Evolutionary conservation across 495 filamentous ascomycete species (phyloP).

Genomic region (Podospora sp.): DNA sequence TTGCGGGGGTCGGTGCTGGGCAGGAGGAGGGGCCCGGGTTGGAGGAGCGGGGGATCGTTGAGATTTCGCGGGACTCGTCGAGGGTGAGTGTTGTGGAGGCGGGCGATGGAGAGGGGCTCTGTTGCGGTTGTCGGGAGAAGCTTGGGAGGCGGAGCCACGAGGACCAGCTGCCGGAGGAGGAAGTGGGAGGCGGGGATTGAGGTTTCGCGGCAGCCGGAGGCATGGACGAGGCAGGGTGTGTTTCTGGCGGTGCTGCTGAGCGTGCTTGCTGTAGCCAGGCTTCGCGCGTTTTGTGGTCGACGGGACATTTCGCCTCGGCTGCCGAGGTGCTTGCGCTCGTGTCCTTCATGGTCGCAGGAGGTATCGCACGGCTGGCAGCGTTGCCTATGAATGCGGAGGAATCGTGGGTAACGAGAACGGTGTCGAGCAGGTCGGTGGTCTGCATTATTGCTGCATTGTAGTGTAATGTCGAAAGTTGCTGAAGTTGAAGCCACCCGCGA

Average conservation of each 20-base stretch:
- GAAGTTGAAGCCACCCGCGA: not conserved
- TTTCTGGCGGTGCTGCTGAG: slow-evolving; percentile 23
- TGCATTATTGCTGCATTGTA: slow-evolving; percentile 36
- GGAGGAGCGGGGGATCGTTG: slow-evolving; percentile 64
- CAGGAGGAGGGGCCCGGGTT: slow-evolving; percentile 67
- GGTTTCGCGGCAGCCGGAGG: not conserved
- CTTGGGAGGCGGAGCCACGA: slow-evolving; percentile 32
- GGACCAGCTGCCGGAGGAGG: slow-evolving; percentile 23
- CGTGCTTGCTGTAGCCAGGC: slow-evolving; percentile 68
- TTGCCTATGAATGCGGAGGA: slow-evolving; percentile 8
- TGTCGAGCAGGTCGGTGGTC: slow-evolving; percentile 34
- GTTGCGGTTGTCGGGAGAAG: slow-evolving; percentile 33
- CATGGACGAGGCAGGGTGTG: not conserved
- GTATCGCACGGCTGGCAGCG: not conserved
- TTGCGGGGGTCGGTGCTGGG: slow-evolving; percentile 57
- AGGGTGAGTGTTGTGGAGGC: slow-evolving; percentile 26
- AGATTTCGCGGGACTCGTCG: slow-evolving; percentile 38
- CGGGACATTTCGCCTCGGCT: slow-evolving; percentile 66
- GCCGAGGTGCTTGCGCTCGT: slow-evolving; percentile 16
- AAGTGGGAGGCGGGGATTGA: not conserved
- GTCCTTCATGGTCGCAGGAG: slow-evolving; percentile 16
- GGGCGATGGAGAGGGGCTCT: slow-evolving; percentile 27
- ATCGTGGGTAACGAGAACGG: slow-evolving; percentile 38
- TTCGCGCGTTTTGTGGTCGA: slow-evolving; percentile 83
- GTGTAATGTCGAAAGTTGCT: not conserved